Evolutionary conservation across 345 rosid species (phyloP).

Genomic region (Gossypium ekmanianum): DNA sequence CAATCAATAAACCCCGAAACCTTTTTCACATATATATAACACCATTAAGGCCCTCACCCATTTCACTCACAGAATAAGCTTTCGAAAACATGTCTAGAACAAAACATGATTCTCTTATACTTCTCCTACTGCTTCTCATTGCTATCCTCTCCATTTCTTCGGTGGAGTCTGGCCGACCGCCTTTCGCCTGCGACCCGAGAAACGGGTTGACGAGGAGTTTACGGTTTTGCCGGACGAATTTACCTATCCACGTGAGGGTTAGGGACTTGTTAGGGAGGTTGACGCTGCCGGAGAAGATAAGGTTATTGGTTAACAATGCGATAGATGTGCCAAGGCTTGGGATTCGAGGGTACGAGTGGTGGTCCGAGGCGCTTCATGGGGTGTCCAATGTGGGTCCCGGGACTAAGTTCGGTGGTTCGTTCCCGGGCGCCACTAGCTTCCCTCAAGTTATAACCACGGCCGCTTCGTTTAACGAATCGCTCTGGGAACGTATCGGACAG

Average conservation of each 20-base stretch:
- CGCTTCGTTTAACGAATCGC: conserved; percentile 77
- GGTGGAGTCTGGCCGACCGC: conserved; percentile 31
- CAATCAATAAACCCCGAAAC: conserved; percentile 9
- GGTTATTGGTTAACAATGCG: conserved; percentile 76
- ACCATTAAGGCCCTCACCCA: not conserved
- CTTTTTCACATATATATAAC: conserved; percentile 22
- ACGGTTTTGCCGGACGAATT: conserved; percentile 44
- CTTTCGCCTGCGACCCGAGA: conserved; percentile 65
- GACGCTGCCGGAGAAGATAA: conserved; percentile 73
- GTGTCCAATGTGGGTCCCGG: conserved; percentile 79
- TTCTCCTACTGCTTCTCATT: conserved; percentile 12
- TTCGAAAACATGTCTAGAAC: conserved; percentile 7
- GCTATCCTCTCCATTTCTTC: conserved; percentile 12
- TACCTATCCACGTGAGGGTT: conserved; percentile 64
- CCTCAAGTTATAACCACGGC: conserved; percentile 93
- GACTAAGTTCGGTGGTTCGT: conserved; percentile 58
- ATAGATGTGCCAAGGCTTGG: conserved; percentile 75
- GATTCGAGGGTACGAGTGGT: conserved; percentile 88
- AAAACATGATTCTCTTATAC: not conserved
- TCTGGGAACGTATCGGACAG: conserved; percentile 89
- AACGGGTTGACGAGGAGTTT: conserved; percentile 46
- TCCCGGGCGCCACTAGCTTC: conserved; percentile 85
- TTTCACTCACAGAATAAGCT: not conserved
- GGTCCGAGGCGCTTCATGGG: conserved; percentile 98
- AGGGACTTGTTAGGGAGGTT: conserved; percentile 70